Base-by-base conservation (phyloP, 1,284 basidiomycete genomes). In the Rhodotorula mucilaginosa region DNA sequence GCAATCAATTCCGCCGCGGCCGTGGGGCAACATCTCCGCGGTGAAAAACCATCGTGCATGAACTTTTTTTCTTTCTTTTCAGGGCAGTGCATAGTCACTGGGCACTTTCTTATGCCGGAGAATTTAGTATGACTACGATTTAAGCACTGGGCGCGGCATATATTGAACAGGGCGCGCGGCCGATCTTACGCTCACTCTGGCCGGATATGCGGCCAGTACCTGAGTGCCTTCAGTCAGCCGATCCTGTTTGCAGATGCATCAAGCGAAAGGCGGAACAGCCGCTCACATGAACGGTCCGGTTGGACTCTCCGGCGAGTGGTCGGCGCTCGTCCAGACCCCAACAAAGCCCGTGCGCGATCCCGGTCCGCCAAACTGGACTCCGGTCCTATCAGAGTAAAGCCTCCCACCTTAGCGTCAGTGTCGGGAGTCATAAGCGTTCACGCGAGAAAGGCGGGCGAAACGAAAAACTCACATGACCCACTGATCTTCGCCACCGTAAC, bases 271-370 rank as follows among this genome's bases (percentile, higher is more conserved):
- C 31, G 18, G 5, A 21, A 26, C 13, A 3, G 2, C n/a, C 21
- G 58, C 66, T 61, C 31, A 74, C 73, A 70, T 71, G 47, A 74
- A 74, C 19, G 73, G 73, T 8, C 73, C 73, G 18, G 63, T 59
- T 46, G 73, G 73, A 1, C 73, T 65, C 12, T 71, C 69, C 18
- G 60, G 61, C 4, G 60, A 65, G 18, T 67, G 65, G 16, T 71
- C 67, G 3, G 73, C 73, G 19, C 61, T 57, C 16, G 57, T 64
- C 73, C 73, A 74, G 18, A 62, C 44, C 19, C 73, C 73, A 1
- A 74, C 13, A 2, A 74, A 49, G 47, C 73, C 73, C 31, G 16
- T n/a, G 16, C 34, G 49, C 31, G 31, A 47, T 31, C 44, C 58
- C 61, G 47, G 64, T 3, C 63, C 70, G 8, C 62, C 64, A 2